A percentile compares a stretch with the other conserved stretches of the same genome.
Conservation (phyloP, 1,284 basidiomycete genomes). For the Bondarzewia mesenterica region DNA sequence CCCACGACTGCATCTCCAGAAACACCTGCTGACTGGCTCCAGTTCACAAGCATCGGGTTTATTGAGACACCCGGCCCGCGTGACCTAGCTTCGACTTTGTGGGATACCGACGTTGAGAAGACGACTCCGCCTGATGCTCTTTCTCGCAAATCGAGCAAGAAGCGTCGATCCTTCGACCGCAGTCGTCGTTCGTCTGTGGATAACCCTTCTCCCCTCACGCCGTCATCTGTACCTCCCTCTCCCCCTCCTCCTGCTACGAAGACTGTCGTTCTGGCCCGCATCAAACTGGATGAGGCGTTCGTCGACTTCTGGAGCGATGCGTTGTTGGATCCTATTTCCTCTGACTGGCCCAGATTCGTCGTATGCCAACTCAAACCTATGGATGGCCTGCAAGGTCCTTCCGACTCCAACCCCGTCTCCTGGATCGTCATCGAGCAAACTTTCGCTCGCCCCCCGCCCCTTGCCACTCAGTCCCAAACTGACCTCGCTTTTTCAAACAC, state of each 20-base stretch:
- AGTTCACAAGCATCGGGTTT: conserved; percentile 59
- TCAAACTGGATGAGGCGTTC: conserved; percentile 69
- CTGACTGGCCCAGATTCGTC: conserved; percentile 37
- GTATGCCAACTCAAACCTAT: conserved; percentile 52
- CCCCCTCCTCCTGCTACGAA: conserved; percentile 19
- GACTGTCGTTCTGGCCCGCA: conserved; percentile 34
- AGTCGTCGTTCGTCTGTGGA: conserved; percentile 21
- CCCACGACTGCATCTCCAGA: conserved; percentile 16
- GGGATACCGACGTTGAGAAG: conserved; percentile 53
- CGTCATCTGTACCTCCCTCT: conserved; percentile 6
- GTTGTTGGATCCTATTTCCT: neutral
- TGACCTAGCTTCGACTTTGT: conserved; percentile 47
- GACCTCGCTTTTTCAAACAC: conserved; percentile 1
- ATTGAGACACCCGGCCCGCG: conserved; percentile 30
- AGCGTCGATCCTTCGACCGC: conserved; percentile 17
- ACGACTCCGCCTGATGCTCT: conserved; percentile 32
- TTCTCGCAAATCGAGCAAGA: conserved; percentile 23
- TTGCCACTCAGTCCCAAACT: conserved; percentile 19
- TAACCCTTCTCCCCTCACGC: conserved; percentile 9
- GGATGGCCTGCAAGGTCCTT: conserved; percentile 9
- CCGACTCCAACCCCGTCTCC: conserved; percentile 28
- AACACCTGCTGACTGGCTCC: conserved; percentile 27
- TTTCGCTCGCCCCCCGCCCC: conserved; percentile 32
- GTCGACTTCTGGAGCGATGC: neutral
- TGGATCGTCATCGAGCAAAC: conserved; percentile 64